A percentile compares a stretch with the other conserved stretches of the same genome.
Conservation (phyloP, 768 basidiomycete genomes). For the Lanmaoa rubissima region DNA sequence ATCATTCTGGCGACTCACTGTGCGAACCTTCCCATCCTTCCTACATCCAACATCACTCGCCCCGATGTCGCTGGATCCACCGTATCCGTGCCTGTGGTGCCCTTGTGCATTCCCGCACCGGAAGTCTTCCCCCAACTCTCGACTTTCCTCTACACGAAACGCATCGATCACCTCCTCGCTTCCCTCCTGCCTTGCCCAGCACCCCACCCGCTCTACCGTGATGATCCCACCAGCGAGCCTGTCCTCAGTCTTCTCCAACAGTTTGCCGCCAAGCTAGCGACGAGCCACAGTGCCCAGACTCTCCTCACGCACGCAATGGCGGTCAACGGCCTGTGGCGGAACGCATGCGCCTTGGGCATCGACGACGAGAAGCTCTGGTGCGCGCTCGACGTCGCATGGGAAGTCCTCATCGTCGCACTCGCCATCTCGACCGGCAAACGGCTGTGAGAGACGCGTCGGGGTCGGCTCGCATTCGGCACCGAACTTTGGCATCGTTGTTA, state of each 20-base stretch:
- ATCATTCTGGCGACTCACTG: slow-evolving; percentile 35
- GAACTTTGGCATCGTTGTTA: slow-evolving; percentile 12
- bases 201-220: slow-evolving; percentile 24
- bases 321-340: slow-evolving; percentile 51
- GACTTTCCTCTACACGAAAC: slow-evolving; percentile 67
- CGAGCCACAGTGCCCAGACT: slow-evolving; percentile 13
- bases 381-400: slow-evolving; percentile 50
- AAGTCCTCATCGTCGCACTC: slow-evolving; percentile 43
- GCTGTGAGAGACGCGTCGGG: slow-evolving; percentile 5
- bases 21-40: slow-evolving; percentile 28
- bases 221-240: slow-evolving; percentile 21
- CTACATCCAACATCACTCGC: slow-evolving; percentile 11
- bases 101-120: slow-evolving; percentile 67
- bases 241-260: slow-evolving; percentile 12
- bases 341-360: slow-evolving; percentile 49
- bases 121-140: slow-evolving; percentile 65
- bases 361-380: slow-evolving; percentile 47
- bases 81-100: slow-evolving; percentile 57
- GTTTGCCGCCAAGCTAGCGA: slow-evolving; percentile 18
- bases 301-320: slow-evolving; percentile 37
- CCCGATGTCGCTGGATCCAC: slow-evolving; percentile 19
- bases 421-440: slow-evolving; percentile 27
- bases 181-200: slow-evolving; percentile 54
- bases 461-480: background rate
- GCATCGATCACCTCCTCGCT: slow-evolving; percentile 54